These are phyloP conservation scores for Acmispon strigosus DNA, from an alignment of 306 rosid species.

Conservation along the genomic window DNA sequence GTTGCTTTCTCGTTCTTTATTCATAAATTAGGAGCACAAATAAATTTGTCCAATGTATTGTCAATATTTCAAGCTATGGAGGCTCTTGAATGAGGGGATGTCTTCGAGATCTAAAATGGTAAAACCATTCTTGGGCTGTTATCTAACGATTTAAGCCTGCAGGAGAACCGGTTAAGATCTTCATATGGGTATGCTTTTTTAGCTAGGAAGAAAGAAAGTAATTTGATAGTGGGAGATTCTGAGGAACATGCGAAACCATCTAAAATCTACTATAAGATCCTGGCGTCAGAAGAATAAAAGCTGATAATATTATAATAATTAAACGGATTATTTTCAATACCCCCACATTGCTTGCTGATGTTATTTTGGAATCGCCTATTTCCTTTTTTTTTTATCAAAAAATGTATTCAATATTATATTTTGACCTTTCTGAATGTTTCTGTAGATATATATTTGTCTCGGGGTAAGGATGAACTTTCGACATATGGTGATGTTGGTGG, in stretches of 20 bases:
- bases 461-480: conserved; percentile 56
- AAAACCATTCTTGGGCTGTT: neutral
- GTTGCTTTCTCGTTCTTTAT: neutral
- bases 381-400: neutral
- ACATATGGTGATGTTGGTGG: conserved; percentile 46
- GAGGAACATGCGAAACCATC: neutral
- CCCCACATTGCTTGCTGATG: neutral
- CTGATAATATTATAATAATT: conserved; percentile 7
- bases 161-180: neutral
- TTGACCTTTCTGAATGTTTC: conserved; percentile 6
- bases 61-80: conserved; percentile 4
- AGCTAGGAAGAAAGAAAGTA: conserved; percentile 5
- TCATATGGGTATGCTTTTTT: neutral
- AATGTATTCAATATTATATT: neutral
- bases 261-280: neutral
- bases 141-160: neutral
- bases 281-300: neutral
- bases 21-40: neutral
- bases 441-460: conserved; percentile 68
- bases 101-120: neutral
- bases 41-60: neutral
- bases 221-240: neutral
- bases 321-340: neutral
- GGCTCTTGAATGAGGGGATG: neutral
- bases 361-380: neutral